Evolutionary conservation across 345 rosid genomes (phyloP).

Genomic region (Sonneratia alba): DNA sequence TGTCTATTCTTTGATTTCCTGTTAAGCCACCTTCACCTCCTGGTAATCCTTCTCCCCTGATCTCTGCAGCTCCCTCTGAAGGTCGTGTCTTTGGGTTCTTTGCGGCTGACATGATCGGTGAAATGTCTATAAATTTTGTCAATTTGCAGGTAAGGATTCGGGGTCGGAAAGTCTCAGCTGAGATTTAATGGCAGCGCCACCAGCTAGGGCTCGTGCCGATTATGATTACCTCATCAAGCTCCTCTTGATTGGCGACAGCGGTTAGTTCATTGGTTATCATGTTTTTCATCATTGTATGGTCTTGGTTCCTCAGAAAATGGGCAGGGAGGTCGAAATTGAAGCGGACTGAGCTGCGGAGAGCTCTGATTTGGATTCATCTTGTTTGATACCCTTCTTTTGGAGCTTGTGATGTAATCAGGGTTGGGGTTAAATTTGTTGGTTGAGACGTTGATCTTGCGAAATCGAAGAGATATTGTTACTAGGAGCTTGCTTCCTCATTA

Average conservation of each 20-base stretch:
- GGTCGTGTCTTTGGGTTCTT: background rate
- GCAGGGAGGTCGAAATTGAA: background rate
- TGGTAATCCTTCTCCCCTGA: background rate
- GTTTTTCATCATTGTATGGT: background rate
- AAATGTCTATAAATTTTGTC: background rate
- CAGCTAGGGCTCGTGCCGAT: slow-evolving; percentile 66
- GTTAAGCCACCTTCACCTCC: background rate
- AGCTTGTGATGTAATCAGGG: background rate
- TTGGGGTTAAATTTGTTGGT: background rate
- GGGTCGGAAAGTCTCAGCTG: background rate
- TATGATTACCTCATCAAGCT: slow-evolving; percentile 76
- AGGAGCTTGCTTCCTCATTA: background rate
- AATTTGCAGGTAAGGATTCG: background rate
- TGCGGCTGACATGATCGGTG: background rate
- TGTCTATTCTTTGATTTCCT: background rate
- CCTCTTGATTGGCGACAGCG: slow-evolving; percentile 71
- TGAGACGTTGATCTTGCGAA: background rate
- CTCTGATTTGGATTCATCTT: background rate
- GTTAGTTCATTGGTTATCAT: slow-evolving; percentile 13
- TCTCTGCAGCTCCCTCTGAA: background rate
- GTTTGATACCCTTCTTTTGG: background rate
- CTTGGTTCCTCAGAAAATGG: background rate
- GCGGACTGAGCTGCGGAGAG: background rate
- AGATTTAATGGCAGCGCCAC: slow-evolving; percentile 63
- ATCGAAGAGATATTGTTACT: background rate